A percentile compares a stretch with the other conserved stretches of the same genome.
Conservation (phyloP, 2,329 filamentous ascomycete species). For the Thelonectria blattea region DNA sequence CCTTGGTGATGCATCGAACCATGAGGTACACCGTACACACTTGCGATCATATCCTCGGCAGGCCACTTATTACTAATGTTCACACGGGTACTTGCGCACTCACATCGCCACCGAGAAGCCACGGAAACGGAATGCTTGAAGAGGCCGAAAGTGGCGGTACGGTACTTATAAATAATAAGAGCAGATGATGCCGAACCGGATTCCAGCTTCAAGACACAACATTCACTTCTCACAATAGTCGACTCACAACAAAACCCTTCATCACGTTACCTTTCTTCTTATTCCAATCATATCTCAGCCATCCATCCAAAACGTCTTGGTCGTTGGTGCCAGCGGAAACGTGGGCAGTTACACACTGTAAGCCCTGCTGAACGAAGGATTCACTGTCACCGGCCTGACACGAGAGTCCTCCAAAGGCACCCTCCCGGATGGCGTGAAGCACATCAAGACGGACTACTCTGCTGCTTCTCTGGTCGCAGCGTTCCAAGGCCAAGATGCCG, state of each 20-base stretch:
- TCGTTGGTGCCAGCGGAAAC: slow-evolving; percentile 16
- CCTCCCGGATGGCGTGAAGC: not conserved
- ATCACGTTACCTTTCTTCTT: not conserved
- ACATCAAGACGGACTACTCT: slow-evolving; percentile 10
- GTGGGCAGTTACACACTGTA: slow-evolving; percentile 10
- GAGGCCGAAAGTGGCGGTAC: too few species aligned
- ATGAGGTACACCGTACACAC: too few species aligned
- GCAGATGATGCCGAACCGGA: too few species aligned
- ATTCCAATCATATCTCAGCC: not conserved
- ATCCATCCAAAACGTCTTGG: slow-evolving; percentile 10
- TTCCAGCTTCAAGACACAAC: too few species aligned
- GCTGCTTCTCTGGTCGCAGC: not conserved
- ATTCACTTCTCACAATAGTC: not conserved
- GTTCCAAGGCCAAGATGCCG: slow-evolving; percentile 11
- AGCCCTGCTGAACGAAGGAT: slow-evolving; percentile 5
- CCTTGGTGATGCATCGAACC: too few species aligned
- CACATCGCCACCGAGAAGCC: too few species aligned
- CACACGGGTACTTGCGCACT: too few species aligned
- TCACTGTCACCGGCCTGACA: slow-evolving; percentile 12
- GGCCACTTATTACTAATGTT: too few species aligned
- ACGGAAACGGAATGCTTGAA: too few species aligned
- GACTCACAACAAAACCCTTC: not conserved
- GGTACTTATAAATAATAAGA: too few species aligned
- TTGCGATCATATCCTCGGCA: too few species aligned
- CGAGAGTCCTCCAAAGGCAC: slow-evolving; percentile 3